Evolutionary conservation across 23 red algal genomes (phyloP), one percentile per base, ranked within the genome.

Genomic region (Gracilaria gracilis): DNA sequence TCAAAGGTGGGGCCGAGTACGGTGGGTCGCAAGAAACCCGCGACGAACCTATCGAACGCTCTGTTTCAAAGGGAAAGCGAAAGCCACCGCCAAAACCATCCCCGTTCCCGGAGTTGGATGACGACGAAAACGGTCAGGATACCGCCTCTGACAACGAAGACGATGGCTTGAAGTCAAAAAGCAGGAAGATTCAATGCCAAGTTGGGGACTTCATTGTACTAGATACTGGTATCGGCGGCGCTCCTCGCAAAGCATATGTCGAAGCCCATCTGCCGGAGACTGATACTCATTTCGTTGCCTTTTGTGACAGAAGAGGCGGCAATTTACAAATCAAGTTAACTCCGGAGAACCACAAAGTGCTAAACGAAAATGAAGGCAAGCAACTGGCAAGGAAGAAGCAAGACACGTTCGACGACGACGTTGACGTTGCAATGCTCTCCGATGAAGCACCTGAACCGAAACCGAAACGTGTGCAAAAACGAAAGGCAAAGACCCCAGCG

Each of bases 191-290:
- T 19, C 38, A 33, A 33, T 88, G 59, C 65, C 67, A 79, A n/a
- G 84, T 88, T 35, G 84, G 84, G n/a, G 84, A 88, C 57, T 88
- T 72, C n/a, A 88, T 88, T 61, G 72, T 66, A 19, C 37, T 88
- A 32, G 84, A 88, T 50, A 20, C 66, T 20, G 84, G 84, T 33
- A 49, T 36, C 37, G 72, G 72, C 9, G 36, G 66, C 19, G 38
- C 38, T 31, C 65, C 50, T n/a, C 42, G 84, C 4, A 88, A 75
- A 42, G 84, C 84, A 36, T 88, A 70, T 48, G 69, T 88, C 9
- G 84, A 88, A 50, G 84, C 84, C 9, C 72, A 88, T 50, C 25
- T 88, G 38, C 84, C 84, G n/a, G 84, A 62, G n/a, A 37, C 69
- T 9, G 84, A 64, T 44, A 88, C 59, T 13, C 84, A 88, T 39